Evolutionary conservation across 768 basidiomycete species (phyloP), one percentile per base, ranked within the genome.

Genomic region (Boletus coccyginus): DNA sequence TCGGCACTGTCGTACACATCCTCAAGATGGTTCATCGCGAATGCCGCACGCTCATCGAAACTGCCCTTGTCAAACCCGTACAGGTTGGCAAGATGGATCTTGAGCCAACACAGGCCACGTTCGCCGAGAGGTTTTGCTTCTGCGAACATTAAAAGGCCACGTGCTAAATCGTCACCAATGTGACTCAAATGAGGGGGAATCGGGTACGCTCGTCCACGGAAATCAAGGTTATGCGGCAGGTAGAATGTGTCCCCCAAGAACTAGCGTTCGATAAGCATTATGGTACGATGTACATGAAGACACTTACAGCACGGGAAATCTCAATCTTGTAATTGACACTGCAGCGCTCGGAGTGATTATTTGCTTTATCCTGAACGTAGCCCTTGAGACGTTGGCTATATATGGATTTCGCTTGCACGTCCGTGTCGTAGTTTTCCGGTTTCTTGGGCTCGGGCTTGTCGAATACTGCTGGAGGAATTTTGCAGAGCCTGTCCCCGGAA

Each of bases 241-340:
- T 93, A 98, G 70, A 98, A 87, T 0, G 76, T 84, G 62, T 97
- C 96, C 52, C 85, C 84, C 49, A 95, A 76, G 80, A 95, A 97
- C 87, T 92, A 55, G 4, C 29, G 3, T 56, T 40, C 11, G 9
- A 45, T 56, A 24, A 59, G 46, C 39, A 56, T 33, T 7, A 14
- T 43, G 29, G 7, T 39, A 42, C 41, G 39, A 42, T 52, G 27
- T 44, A 31, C 42, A 45, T 47, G 33, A 50, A 36, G 12, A 45
- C 29, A 79, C 87, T 70, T 68, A 94, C 92, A 50, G 94, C 87
- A 49, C 90, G 82, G 10, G 94, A 94, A 64, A 98, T 96, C 74
- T 98, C 96, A 55, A 99, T 86, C 70, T 94, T 96, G 73, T 98
- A 98, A 70, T 98, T 98, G 46, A 94, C 86, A 66, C 80, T 90